Conservation (phyloP, 306 rosid species). For the Luffa aegyptiaca region DNA sequence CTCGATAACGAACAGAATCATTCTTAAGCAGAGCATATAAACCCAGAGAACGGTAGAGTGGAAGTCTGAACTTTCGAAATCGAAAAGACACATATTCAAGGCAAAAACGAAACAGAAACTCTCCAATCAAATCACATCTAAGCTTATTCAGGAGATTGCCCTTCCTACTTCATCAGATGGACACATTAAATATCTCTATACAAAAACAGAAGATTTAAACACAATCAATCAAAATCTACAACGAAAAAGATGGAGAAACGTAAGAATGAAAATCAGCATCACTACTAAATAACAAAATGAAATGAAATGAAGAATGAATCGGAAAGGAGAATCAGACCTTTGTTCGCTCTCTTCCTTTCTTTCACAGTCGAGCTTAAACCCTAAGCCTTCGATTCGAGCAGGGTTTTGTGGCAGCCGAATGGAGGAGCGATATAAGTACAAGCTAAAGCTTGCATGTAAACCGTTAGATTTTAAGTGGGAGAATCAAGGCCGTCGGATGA, state of each 20-base stretch:
- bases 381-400: background rate
- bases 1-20: background rate
- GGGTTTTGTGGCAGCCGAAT: background rate
- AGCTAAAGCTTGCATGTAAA: background rate
- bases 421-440: background rate
- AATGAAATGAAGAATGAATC: background rate
- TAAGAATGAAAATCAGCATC: background rate
- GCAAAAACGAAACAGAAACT: background rate
- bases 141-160: background rate
- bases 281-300: background rate
- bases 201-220: background rate
- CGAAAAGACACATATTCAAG: background rate
- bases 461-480: background rate
- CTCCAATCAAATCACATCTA: background rate
- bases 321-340: background rate
- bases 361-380: background rate
- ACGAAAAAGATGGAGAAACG: background rate
- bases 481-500: background rate
- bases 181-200: background rate
- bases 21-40: background rate
- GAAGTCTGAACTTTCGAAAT: background rate
- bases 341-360: background rate
- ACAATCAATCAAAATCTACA: background rate
- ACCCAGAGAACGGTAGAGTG: background rate
- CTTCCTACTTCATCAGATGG: background rate